Base-by-base conservation (phyloP, 1,139 yeast genomes). In the Saccharomyces pastorianus region DNA sequence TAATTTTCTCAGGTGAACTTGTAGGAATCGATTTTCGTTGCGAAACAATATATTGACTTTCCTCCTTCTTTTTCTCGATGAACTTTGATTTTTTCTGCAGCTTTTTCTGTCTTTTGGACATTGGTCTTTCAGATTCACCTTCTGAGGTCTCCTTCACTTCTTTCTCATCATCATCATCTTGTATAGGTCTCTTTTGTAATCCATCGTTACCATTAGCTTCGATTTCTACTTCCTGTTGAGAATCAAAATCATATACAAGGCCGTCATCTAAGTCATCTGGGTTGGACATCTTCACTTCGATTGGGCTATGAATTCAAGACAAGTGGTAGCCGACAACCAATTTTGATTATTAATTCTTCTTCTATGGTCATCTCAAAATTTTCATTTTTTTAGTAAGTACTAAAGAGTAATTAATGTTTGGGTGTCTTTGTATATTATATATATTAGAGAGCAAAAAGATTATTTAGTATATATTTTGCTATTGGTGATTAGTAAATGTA, bases 231-330 rank as follows among this genome's bases (percentile, higher is more conserved):
- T 56, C 56, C 34, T 55, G 50, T 13, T 53, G 60, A 14, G 59
- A 50, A 9, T 52, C 65, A 38, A 55, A 57, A 32, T 61, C 65
- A 50, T 66, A 64, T 13, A 58, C 58, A 38, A 68, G 53, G 13
- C 70, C 71, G 50, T 67, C 71, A 48, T 68, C 69, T 57, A 70
- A 59, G 53, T 69, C 72, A 56, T 69, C 72, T n/a, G 66, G 64
- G 47, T 64, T 60, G 20, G 66, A 58, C 69, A 66, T 65, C 11
- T 46, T 50, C 23, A 46, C 49, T 8, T 14, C 46, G 13, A 25
- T 42, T 47, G 11, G 14, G 47, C 4, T n/a, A 46, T 25, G 29
- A 6, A 6, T 46, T 20, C 7, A 7, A 13, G 20, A 9, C 9
- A 2, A 13, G 49, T 7, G 11, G 32, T 17, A 17, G 20, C 20